Evolutionary conservation across 1,284 basidiomycete genomes (phyloP).

Genomic region (Trametes hirsuta): DNA sequence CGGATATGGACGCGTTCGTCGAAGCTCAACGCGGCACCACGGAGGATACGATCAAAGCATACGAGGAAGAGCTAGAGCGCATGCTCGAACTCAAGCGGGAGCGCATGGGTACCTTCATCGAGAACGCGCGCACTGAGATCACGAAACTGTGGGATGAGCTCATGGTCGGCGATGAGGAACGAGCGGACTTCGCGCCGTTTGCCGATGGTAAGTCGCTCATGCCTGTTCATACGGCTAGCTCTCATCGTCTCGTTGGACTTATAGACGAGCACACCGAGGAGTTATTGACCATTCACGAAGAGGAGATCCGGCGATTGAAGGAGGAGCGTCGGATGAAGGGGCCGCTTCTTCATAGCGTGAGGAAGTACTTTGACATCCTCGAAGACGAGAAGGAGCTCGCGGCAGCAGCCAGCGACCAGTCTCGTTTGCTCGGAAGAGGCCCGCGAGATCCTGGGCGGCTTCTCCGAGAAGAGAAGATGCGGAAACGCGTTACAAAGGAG

Average conservation of each 20-base stretch:
- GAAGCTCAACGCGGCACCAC: conserved; percentile 80
- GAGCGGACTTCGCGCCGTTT: conserved; percentile 80
- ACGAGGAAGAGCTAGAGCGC: conserved; percentile 88
- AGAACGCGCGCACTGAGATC: conserved; percentile 84
- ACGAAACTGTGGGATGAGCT: conserved; percentile 84
- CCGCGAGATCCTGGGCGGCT: conserved; percentile 77
- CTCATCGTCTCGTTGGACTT: neutral
- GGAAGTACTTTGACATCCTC: conserved; percentile 91
- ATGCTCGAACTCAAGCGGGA: conserved; percentile 90
- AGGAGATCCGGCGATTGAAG: conserved; percentile 81
- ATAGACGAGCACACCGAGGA: conserved; percentile 90
- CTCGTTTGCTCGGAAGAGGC: conserved; percentile 77
- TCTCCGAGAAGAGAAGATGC: conserved; percentile 95
- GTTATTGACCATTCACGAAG: conserved; percentile 85
- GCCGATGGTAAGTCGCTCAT: conserved; percentile 64
- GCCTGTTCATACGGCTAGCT: neutral
- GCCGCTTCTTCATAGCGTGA: conserved; percentile 76
- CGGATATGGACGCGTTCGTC: conserved; percentile 81
- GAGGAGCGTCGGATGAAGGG: conserved; percentile 81
- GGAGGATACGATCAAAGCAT: conserved; percentile 72
- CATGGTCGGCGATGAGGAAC: conserved; percentile 84
- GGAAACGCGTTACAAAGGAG: conserved; percentile 92
- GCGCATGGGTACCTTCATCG: conserved; percentile 86
- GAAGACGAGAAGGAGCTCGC: conserved; percentile 89
- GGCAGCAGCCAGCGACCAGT: conserved; percentile 78